Base-by-base conservation (phyloP, 1,284 basidiomycete genomes). In the Ustilago esculenta region DNA sequence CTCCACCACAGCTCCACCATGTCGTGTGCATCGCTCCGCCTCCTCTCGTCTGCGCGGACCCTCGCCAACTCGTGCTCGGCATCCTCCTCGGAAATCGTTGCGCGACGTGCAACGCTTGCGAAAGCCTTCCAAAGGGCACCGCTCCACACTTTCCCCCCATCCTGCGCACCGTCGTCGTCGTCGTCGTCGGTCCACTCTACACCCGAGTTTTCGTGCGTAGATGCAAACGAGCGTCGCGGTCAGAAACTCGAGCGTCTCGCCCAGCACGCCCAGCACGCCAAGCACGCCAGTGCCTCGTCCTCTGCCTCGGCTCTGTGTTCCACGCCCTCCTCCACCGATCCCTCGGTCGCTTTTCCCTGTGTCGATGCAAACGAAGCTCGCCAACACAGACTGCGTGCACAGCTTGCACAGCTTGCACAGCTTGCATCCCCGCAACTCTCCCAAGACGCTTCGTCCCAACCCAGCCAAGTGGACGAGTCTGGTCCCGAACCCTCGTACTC, bases 401-500 rank as follows among this genome's bases (percentile, higher is more conserved):
- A 68, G n/a, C 44, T 69, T 29, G 44, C 50, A 15, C n/a, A n/a
- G 23, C 69, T 68, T n/a, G 43, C 52, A 2, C 64, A 68, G n/a
- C 44, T 69, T 29, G 44, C 50, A 15, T 67, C 48, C 20, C 49
- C 48, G 1, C 45, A 50, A n/a, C 43, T 52, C 4, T 12, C 43
- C 0, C 20, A 46, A 11, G 47, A 40, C 1, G 21, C 50, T 2
- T 20, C 35, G 7, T 15, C 48, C 4, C 6, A 37, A 11, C 17
- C 20, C 10, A 44, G 24, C 30, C 53, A 66, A 24, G 56, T 59
- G 1, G 69, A 68, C 33, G 67, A 71, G 21, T 66, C 71, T 1
- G 84, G 84, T 0, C 83, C 84, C 5, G 84, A 84, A 59, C 84
- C 84, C 0, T 80, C 82, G 1, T 84, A 84, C 60, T 75, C 80